A percentile compares a stretch with the other conserved stretches of the same genome.
These are phyloP conservation scores for Wickerhamiella siamensis DNA, from an alignment of 805 yeast species.

Conservation along the genomic window DNA sequence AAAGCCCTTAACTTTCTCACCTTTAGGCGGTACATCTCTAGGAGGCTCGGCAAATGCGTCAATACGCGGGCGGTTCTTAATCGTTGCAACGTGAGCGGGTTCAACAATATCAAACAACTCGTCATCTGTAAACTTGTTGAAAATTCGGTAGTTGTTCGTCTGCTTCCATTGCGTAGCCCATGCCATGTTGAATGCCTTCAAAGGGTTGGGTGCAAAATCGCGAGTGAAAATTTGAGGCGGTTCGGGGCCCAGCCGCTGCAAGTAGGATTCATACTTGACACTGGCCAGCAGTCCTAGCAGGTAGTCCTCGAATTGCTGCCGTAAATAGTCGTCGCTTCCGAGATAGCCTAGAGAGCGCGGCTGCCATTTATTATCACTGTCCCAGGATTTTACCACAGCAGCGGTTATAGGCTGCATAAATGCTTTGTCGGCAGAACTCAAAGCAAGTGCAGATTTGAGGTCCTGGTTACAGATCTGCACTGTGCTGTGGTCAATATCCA, in stretches of 20 bases:
- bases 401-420: slow-evolving; percentile 50
- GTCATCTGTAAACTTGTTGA: slow-evolving; percentile 46
- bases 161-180: slow-evolving; percentile 41
- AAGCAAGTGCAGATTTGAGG: slow-evolving; percentile 32
- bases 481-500: slow-evolving; percentile 42
- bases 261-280: slow-evolving; percentile 52
- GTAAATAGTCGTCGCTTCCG: slow-evolving; percentile 78
- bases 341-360: slow-evolving; percentile 35
- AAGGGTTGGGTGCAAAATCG: slow-evolving; percentile 24
- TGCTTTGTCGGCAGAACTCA: slow-evolving; percentile 50
- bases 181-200: slow-evolving; percentile 30
- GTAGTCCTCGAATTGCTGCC: slow-evolving; percentile 85
- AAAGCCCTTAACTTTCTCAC: not conserved
- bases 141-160: slow-evolving; percentile 42
- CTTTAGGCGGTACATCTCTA: not conserved
- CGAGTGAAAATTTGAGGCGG: slow-evolving; percentile 21
- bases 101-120: slow-evolving; percentile 51
- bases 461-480: slow-evolving; percentile 29
- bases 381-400: slow-evolving; percentile 35
- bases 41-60: slow-evolving; percentile 7
- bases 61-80: slow-evolving; percentile 5
- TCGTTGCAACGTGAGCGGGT: slow-evolving; percentile 22
- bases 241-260: slow-evolving; percentile 28
- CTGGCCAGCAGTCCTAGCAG: slow-evolving; percentile 59
- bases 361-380: slow-evolving; percentile 27